Evolutionary conservation across 164 flowering plant genomes (phyloP), one percentile per base, ranked within the genome.

Genomic region (Aristolochia contorta): DNA sequence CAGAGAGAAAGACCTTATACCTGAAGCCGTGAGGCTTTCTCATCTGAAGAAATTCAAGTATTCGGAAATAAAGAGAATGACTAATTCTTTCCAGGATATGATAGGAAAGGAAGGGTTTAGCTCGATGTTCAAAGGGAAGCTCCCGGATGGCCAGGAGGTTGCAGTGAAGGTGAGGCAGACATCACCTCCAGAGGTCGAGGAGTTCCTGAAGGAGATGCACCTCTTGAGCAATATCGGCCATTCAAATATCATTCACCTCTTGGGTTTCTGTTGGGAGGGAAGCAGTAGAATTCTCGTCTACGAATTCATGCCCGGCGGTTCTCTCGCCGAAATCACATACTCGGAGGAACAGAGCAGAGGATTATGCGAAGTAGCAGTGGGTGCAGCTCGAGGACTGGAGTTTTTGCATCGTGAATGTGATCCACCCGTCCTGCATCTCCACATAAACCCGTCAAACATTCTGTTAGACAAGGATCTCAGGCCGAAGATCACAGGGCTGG

Each of bases 191-290:
- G 54, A 22, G 54, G 30, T 27, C 5, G 2, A 50, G 22, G 54
- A 18, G 12, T 45, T 56, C 53, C 48, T 69, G 74, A 67, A 51
- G 52, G 69, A 66, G 43, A 37, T 66, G 12, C 22, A 25, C 12
- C 54, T 56, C 15, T 22, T 59, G 3, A 58, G 43, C 18, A 59
- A 45, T 41, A 59, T 25, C 16, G 18, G 30, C 41, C 65, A 63
- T 55, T 27, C 45, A 8, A 63, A 62, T 53, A 57, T 62, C 12
- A 46, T 62, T 7, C 22, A 25, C 3, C 65, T 62, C 24, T 16
- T 62, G 33, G 65, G 65, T 12, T 63, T 63, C 51, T 54, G 65
- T 57, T 43, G 48, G 14, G 49, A 54, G 24, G 59, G 65, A 43
- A 53, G 30, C 14, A 54, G 13, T 16, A 43, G 59, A 22, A 50